These are phyloP conservation scores for Auricularia auricula-judae DNA, from an alignment of 768 basidiomycete genomes.

Conservation along the genomic window DNA sequence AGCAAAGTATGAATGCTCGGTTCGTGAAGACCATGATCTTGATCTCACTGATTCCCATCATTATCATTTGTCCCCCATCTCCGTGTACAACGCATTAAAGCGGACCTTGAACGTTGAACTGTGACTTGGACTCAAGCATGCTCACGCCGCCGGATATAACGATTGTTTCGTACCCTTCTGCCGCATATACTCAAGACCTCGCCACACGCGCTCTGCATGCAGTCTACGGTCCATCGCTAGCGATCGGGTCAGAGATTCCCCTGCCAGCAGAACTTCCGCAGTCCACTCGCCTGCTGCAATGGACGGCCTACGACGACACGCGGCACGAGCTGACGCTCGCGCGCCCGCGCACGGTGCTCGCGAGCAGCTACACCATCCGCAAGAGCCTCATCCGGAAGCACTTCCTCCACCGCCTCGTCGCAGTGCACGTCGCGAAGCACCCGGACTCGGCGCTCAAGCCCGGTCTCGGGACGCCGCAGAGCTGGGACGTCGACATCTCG, in stretches of 20 bases:
- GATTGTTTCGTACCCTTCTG: background rate
- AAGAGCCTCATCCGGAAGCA: conserved; percentile 94
- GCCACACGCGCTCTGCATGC: background rate
- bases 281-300: conserved; percentile 39
- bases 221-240: background rate
- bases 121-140: background rate
- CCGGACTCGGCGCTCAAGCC: conserved; percentile 40
- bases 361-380: conserved; percentile 80
- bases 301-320: conserved; percentile 83
- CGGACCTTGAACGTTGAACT: background rate
- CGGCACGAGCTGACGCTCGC: conserved; percentile 62
- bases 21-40: too few relatives aligned
- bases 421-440: conserved; percentile 62
- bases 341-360: conserved; percentile 39
- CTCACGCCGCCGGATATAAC: background rate
- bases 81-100: background rate
- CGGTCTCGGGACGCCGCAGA: conserved; percentile 45
- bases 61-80: too few relatives aligned
- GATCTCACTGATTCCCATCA: too few relatives aligned
- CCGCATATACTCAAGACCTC: background rate
- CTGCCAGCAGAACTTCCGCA: background rate
- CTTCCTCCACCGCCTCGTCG: conserved; percentile 67
- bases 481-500: conserved; percentile 77
- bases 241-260: background rate
- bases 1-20: too few relatives aligned